Base-by-base conservation (phyloP, 768 basidiomycete species). In the Amanita pseudoporphyria region DNA sequence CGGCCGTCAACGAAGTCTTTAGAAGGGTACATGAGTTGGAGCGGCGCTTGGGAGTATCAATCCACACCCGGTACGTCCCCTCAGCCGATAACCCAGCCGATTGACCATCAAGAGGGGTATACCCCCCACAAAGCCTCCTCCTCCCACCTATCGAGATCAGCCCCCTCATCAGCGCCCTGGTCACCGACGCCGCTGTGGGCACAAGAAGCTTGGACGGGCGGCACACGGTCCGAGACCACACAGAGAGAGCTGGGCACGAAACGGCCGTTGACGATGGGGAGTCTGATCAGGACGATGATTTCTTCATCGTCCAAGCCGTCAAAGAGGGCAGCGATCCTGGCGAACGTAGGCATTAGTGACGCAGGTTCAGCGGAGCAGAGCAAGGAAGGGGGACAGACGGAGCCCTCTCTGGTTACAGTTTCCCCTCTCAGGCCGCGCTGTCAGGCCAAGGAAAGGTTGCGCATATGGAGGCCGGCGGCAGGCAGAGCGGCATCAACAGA, bases 61-160 rank as follows among this genome's bases (percentile, higher is more conserved):
- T 63, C 16, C 56, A 59, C 53, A 58, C 64, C 0, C 6, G 51
- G 1, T 67, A 66, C 31, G 49, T 67, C 38, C 53, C 47, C 0
- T 67, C 64, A 28, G 51, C 52, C 3, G 16, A 51, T 12, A 71
- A 71, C 48, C 58, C 61, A 0, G 65, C 67, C 0, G 65, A 70
- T 42, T 18, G n/a, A 0, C 62, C 65, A 5, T 67, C 65, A 0
- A 22, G 58, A 1, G 62, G 65, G 5, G 4, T 41, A 13, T 60
- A 61, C 37, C 58, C 57, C 1, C 24, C 54, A 1, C 3, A 14
- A 2, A 0, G 24, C 24, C 46, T 53, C 45, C 59, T 60, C 16
- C 60, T 66, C n/a, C 59, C 63, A 2, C 45, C 43, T 1, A 41
- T 61, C 19, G 30, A 43, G 5, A 52, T 64, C 33, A 61, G 58